phyloP scores from a whole-genome alignment of 495 filamentous ascomycete genomes.

The Filosporella fistucella region DNA sequence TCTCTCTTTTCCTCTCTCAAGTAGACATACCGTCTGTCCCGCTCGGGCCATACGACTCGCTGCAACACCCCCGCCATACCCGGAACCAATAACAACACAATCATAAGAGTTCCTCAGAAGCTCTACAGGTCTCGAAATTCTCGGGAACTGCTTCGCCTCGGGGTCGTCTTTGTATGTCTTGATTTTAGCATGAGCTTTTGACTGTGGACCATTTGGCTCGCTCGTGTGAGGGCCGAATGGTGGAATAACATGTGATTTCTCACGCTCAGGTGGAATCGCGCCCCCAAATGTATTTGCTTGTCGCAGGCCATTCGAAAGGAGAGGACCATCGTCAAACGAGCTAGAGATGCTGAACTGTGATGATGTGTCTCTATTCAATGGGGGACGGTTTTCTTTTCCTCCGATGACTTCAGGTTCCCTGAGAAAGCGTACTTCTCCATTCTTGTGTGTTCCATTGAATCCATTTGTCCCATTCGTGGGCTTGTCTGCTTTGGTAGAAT shows the following conservation, averaged over 20 bases:
- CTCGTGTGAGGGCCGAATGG: conserved; percentile 12
- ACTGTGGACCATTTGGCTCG: conserved; percentile 27
- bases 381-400: not conserved
- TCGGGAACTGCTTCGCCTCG: conserved; percentile 36
- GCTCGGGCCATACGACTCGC: conserved; percentile 61
- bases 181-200: conserved; percentile 32
- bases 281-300: conserved; percentile 1
- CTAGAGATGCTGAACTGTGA: conserved; percentile 4
- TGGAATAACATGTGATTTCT: conserved; percentile 12
- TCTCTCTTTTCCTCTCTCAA: conserved; percentile 58
- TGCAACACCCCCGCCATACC: conserved; percentile 64
- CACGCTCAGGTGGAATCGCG: not conserved
- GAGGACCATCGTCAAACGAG: conserved; percentile 2
- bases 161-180: conserved; percentile 37
- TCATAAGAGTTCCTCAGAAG: conserved; percentile 56
- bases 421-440: conserved; percentile 6
- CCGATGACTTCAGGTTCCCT: conserved; percentile 3
- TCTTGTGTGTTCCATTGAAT: not conserved
- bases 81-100: conserved; percentile 61
- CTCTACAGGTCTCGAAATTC: conserved; percentile 51
- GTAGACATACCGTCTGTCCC: conserved; percentile 54
- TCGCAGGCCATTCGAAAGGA: not conserved
- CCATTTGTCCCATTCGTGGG: not conserved
- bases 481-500: not conserved
- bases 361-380: conserved; percentile 2